Conservation (phyloP, 2,329 filamentous ascomycete species). For the Fusarium miscanthi region DNA sequence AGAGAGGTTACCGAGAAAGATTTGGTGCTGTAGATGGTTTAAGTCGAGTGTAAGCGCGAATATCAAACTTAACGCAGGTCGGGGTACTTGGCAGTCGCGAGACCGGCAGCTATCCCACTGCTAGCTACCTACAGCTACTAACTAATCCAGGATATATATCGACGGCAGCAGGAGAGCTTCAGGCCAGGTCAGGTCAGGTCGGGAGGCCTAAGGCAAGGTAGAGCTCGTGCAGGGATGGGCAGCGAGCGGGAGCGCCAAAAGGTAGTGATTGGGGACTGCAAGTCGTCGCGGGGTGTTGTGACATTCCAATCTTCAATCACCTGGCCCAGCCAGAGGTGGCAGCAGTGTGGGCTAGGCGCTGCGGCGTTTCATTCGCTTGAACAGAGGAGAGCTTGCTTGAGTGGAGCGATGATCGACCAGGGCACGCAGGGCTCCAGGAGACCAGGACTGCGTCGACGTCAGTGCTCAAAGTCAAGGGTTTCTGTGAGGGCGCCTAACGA, state of each 20-base stretch:
- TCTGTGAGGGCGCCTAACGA: constrained; percentile 23
- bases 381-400: constrained; percentile 40
- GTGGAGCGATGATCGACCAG: constrained; percentile 49
- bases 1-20: constrained; percentile 28
- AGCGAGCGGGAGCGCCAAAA: constrained; percentile 40
- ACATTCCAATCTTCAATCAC: constrained; percentile 47
- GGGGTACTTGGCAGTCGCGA: neutral
- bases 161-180: constrained; percentile 3
- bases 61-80: constrained; percentile 11
- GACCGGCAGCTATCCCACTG: constrained; percentile 6
- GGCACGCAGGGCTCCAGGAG: constrained; percentile 40
- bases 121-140: constrained; percentile 10
- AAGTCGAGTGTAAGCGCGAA: constrained; percentile 23
- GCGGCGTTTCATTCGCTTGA: constrained; percentile 50
- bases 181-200: constrained; percentile 13
- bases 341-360: constrained; percentile 48
- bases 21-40: constrained; percentile 13
- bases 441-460: constrained; percentile 37
- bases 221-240: constrained; percentile 36
- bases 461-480: constrained; percentile 36
- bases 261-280: constrained; percentile 40
- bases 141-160: neutral
- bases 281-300: constrained; percentile 45
- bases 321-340: constrained; percentile 44
- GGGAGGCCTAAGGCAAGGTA: constrained; percentile 6